Evolutionary conservation across 164 flowering plant genomes (phyloP).

Genomic region (Vitis riparia): DNA sequence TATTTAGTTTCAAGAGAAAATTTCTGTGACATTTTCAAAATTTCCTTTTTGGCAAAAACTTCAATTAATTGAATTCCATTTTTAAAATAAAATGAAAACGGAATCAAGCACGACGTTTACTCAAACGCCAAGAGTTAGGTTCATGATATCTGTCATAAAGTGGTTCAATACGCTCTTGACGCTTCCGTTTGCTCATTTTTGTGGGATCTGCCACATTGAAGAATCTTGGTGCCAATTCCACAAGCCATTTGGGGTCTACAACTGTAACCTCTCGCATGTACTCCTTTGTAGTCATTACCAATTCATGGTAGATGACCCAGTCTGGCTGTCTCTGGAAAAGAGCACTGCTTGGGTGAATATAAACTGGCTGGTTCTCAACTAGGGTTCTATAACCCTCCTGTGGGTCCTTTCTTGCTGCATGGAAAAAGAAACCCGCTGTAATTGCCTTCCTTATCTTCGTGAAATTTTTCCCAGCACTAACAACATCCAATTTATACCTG

Average conservation of each 20-base stretch:
- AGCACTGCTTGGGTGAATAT: slow-evolving; percentile 90
- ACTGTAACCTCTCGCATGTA: slow-evolving; percentile 88
- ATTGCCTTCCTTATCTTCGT: slow-evolving; percentile 84
- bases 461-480: slow-evolving; percentile 76
- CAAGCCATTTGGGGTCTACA: slow-evolving; percentile 88
- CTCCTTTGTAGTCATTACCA: slow-evolving; percentile 92
- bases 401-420: slow-evolving; percentile 82
- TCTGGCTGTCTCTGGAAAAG: slow-evolving; percentile 87
- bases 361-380: slow-evolving; percentile 89
- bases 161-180: slow-evolving; percentile 87
- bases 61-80: too few species aligned
- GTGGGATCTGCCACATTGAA: slow-evolving; percentile 86
- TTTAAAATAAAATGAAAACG: too few species aligned
- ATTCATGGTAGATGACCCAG: slow-evolving; percentile 89
- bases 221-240: slow-evolving; percentile 82
- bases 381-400: slow-evolving; percentile 85
- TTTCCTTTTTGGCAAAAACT: too few species aligned
- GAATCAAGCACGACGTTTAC: slow-evolving; percentile 68
- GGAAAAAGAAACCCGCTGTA: slow-evolving; percentile 85
- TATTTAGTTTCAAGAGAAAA: too few species aligned
- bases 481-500: slow-evolving; percentile 85
- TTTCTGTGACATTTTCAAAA: too few species aligned
- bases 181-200: slow-evolving; percentile 87
- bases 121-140: slow-evolving; percentile 90
- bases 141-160: slow-evolving; percentile 88